These are phyloP conservation scores for Cyberlindnera xishuangbannaensis DNA, from an alignment of 805 yeast genomes.

Conservation along the genomic window DNA sequence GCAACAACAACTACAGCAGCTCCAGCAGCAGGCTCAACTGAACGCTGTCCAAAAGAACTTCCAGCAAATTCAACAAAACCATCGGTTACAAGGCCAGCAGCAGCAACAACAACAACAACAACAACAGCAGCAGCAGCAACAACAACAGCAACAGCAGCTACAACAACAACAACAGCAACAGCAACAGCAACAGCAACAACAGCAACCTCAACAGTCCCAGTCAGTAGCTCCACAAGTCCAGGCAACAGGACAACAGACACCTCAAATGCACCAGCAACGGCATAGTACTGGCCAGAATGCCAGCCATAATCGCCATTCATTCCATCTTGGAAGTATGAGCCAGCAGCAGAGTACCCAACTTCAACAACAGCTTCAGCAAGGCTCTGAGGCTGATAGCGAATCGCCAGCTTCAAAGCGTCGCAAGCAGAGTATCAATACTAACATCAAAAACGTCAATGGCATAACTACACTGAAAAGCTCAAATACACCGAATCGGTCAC, in stretches of 20 bases:
- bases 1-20: conserved; percentile 5
- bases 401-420: conserved; percentile 12
- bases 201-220: conserved; percentile 4
- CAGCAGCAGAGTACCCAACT: not conserved
- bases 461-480: too few relatives aligned
- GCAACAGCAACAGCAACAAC: conserved; percentile 1
- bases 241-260: too few relatives aligned
- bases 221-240: too few relatives aligned
- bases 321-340: too few relatives aligned
- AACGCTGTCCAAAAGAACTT: not conserved
- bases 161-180: conserved; percentile 9
- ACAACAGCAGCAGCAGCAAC: conserved; percentile 3
- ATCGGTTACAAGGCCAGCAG: conserved; percentile 10
- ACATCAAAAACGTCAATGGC: not conserved
- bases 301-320: too few relatives aligned
- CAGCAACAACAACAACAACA: conserved; percentile 7
- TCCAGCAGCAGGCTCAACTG: conserved; percentile 6
- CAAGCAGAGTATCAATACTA: conserved; percentile 8
- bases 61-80: conserved; percentile 9
- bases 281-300: too few relatives aligned
- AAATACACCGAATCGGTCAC: not conserved
- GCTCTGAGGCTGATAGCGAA: not conserved
- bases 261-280: too few relatives aligned
- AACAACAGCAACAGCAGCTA: conserved; percentile 8
- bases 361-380: not conserved